Evolutionary conservation across 371 early-diverging fungal genomes (phyloP), one percentile per base, ranked within the genome.

Genomic region (Mucor sp.): DNA sequence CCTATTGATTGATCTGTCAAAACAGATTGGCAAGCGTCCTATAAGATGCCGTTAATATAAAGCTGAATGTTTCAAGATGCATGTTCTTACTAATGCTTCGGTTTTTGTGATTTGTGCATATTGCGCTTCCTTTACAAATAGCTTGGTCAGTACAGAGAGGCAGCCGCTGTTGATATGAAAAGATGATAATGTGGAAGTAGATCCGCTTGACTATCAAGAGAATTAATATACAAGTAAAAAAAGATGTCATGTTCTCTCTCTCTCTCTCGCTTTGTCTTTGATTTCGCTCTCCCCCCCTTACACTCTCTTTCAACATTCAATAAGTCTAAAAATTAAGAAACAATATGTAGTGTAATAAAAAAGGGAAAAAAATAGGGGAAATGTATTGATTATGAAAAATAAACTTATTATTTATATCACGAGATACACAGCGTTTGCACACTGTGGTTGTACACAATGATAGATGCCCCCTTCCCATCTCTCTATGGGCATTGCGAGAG

Each of bases 81-180:
- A 15, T 60, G 33, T 67, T 21, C 14, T 17, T 68, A 69, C 69
- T 33, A 69, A 30, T 12, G 69, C 69, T 61, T 69, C 69, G 9
- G 60, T 56, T 37, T 41, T 65, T 43, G 69, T 65, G 9, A 69
- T 69, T 44, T 65, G 69, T 17, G 65, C 69, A 69, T 69, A 69
- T n/a, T 65, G 60, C 8, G 65, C 69, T 47, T 69, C 39, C 60
- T 69, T 56, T 9, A 69, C 48, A 61, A 69, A 69, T 37, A 44
- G 28, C 35, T 60, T 69, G 43, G 69, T 56, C 30, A 69, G 28
- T 2, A 27, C 37, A 11, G 69, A 65, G 44, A 69, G 61, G 28
- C 61, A 69, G 9, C 57, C 57, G 17, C 60, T 39, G 15, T 41
- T 33, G 23, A 15, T 53, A 27, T 53, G 14, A 53, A 53, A 53